Conservation (phyloP, 2,329 filamentous ascomycete species). For the Lanzia echinophila region DNA sequence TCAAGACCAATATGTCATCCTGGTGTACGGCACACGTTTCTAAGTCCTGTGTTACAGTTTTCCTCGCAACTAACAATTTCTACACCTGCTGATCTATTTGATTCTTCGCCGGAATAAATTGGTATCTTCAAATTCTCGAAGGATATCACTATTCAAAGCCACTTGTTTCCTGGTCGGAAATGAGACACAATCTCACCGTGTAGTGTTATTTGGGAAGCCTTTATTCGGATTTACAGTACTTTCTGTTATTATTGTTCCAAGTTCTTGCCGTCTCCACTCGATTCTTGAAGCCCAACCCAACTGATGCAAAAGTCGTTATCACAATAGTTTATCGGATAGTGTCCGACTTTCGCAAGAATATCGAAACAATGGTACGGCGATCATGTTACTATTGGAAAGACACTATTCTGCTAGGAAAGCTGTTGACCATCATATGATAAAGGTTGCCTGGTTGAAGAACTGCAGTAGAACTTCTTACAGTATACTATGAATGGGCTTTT, state of each 20-base stretch:
- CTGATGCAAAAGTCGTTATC: background rate
- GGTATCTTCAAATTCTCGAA: slow-evolving; percentile 9
- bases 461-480: slow-evolving; percentile 14
- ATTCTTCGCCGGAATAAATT: slow-evolving; percentile 10
- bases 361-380: slow-evolving; percentile 10
- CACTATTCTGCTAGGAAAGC: slow-evolving; percentile 8
- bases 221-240: slow-evolving; percentile 12
- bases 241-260: slow-evolving; percentile 15
- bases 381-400: slow-evolving; percentile 12
- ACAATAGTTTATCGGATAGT: background rate
- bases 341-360: slow-evolving; percentile 10
- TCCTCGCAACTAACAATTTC: slow-evolving; percentile 4
- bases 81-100: slow-evolving; percentile 3
- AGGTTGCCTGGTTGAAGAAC: slow-evolving; percentile 14
- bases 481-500: too few species aligned
- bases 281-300: slow-evolving; percentile 8
- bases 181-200: background rate
- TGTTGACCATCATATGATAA: slow-evolving; percentile 14
- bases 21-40: slow-evolving; percentile 1
- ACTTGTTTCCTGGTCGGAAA: slow-evolving; percentile 4
- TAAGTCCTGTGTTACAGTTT: slow-evolving; percentile 3
- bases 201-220: background rate
- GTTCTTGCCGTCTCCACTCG: slow-evolving; percentile 12
- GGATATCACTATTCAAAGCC: slow-evolving; percentile 8
- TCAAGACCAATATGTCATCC: slow-evolving; percentile 5